These are phyloP conservation scores for Grifola frondosa DNA, from an alignment of 1,284 basidiomycete species.

Conservation along the genomic window DNA sequence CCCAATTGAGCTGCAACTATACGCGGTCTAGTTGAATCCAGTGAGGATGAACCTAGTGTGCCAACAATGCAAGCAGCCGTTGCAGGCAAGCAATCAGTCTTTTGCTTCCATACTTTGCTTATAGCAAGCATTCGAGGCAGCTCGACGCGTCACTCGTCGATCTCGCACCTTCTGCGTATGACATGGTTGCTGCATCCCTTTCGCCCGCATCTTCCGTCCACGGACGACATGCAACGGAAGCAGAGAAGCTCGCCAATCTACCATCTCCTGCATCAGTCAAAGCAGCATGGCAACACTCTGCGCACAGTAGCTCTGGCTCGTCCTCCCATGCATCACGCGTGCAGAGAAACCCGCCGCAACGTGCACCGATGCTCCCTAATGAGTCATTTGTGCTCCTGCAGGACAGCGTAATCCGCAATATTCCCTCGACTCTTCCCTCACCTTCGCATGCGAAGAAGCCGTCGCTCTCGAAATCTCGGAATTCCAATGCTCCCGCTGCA, in stretches of 20 bases:
- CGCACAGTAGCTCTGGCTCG: slow-evolving; percentile 34
- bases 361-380: slow-evolving; percentile 53
- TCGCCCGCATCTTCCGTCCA: slow-evolving; percentile 51
- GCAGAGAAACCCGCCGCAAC: slow-evolving; percentile 57
- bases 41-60: slow-evolving; percentile 71
- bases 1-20: too few relatives aligned
- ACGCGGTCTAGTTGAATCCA: too few relatives aligned
- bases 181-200: slow-evolving; percentile 76
- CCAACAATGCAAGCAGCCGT: slow-evolving; percentile 85
- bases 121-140: slow-evolving; percentile 37
- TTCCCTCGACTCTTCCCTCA: slow-evolving; percentile 48
- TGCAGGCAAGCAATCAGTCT: slow-evolving; percentile 53
- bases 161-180: slow-evolving; percentile 82
- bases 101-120: slow-evolving; percentile 5
- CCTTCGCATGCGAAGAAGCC: slow-evolving; percentile 41
- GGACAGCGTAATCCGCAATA: slow-evolving; percentile 72
- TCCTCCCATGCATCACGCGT: slow-evolving; percentile 47
- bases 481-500: slow-evolving; percentile 16
- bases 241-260: slow-evolving; percentile 54
- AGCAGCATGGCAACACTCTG: slow-evolving; percentile 59
- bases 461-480: slow-evolving; percentile 34
- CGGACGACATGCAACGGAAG: slow-evolving; percentile 43
- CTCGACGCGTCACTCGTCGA: slow-evolving; percentile 84
- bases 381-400: slow-evolving; percentile 91
- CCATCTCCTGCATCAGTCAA: slow-evolving; percentile 59